Conservation (phyloP, 495 filamentous ascomycete species). For the Penicillium paradoxum region DNA sequence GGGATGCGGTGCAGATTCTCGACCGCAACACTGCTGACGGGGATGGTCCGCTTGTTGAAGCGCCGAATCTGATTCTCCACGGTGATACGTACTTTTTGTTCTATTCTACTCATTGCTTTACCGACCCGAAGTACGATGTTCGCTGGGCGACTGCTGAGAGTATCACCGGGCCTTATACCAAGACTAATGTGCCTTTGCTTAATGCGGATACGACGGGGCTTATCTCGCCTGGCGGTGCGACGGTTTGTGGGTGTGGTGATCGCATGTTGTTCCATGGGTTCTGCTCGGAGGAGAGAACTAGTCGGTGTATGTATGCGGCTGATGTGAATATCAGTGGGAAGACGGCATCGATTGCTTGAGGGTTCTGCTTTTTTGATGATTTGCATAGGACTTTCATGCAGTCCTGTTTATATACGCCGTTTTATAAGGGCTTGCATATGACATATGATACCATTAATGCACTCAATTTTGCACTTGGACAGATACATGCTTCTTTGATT, state of each 20-base stretch:
- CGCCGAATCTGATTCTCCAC: conserved; percentile 47
- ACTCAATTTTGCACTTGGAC: neutral
- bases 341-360: conserved; percentile 21
- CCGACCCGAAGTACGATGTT: conserved; percentile 47
- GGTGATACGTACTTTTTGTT: conserved; percentile 53
- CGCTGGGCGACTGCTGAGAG: conserved; percentile 47
- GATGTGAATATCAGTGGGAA: conserved; percentile 26
- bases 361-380: neutral
- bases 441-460: neutral
- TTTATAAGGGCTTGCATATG: neutral
- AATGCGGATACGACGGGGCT: conserved; percentile 38
- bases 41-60: conserved; percentile 61
- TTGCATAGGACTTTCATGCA: neutral
- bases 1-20: conserved; percentile 48
- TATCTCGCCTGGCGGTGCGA: conserved; percentile 51
- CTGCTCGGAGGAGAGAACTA: conserved; percentile 29
- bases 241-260: conserved; percentile 38
- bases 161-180: conserved; percentile 45
- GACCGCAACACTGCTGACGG: conserved; percentile 41
- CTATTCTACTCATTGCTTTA: conserved; percentile 57
- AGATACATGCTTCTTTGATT: no score
- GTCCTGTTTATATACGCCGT: conserved; percentile 1
- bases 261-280: conserved; percentile 50
- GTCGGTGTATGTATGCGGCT: conserved; percentile 32
- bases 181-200: conserved; percentile 32